Base-by-base conservation (phyloP, 2,329 filamentous ascomycete genomes). In the Nemania serpens region DNA sequence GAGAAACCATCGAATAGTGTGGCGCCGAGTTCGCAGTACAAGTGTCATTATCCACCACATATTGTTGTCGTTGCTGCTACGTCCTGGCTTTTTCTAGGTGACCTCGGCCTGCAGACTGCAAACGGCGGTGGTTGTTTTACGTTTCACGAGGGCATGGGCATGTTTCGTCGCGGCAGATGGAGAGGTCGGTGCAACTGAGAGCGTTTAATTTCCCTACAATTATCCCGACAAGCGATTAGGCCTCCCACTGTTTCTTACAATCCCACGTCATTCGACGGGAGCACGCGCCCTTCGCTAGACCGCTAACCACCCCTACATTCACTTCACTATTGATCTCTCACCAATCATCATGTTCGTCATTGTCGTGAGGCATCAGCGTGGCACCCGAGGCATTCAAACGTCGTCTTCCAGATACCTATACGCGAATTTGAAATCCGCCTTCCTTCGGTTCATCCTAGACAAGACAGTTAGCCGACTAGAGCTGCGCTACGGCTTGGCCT, bases 351-450 rank as follows among this genome's bases (percentile, higher is more conserved):
- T 65, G 53, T 25, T 51, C 39, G 25, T 33, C 36, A 39, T 54
- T 29, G 37, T 45, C 43, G 25, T 39, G 33, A 37, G 22, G 20
- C 18, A 1, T 22, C 20, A 34, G 49, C 22, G 48, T 45, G 41
- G 58, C 4, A 64, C 89, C 89, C 37, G 37, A 45, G 82, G 89
- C 42, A 47, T 62, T 69, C 73, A 89, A 71, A 97, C 85, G 77
- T 97, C 94, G 74, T 98, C 94, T 77, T 98, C 94, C 68, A 98
- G 84, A 79, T 95, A 98, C 78, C 96, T 96, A 82, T 98, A 98
- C 62, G 91, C 90, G 78, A 98, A 98, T 79, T 96, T 96, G 82
- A 98, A 98, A 76, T 98, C 94, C 58, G 92, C 93, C 82, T 98
- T 97, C 75, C 94, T 84, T 68, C 94, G 91, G 77, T 98, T 98